Conservation (phyloP, 352 stramenopile species). For the Globisporangium solare region DNA sequence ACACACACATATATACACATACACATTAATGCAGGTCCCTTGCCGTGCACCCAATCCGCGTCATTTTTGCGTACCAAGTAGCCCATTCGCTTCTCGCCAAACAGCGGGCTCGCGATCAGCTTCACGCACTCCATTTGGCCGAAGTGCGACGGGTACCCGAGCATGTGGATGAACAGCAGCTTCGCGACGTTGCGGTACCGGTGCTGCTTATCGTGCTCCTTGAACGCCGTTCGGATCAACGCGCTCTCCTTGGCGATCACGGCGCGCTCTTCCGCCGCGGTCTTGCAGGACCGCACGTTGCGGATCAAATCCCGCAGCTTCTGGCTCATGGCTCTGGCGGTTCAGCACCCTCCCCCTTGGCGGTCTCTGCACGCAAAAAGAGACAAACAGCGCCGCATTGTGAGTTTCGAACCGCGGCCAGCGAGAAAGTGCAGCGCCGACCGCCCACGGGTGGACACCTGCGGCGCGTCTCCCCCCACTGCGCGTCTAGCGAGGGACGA, state of each 20-base stretch:
- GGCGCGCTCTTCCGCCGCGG: conserved; percentile 96
- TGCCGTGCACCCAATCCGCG: neutral
- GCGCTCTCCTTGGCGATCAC: conserved; percentile 99
- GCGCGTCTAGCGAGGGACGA: no score
- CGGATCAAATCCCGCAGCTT: conserved; percentile 98
- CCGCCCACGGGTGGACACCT: no score
- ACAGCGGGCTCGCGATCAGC: conserved; percentile 97
- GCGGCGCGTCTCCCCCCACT: no score
- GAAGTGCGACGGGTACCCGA: conserved; percentile 99
- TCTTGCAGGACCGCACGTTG: conserved; percentile 98
- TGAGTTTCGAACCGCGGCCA: conserved; percentile 1
- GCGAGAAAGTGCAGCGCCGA: no score
- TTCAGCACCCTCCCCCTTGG: neutral
- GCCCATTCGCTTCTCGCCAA: conserved; percentile 99
- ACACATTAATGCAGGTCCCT: neutral
- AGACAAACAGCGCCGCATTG: neutral
- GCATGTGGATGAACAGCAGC: conserved; percentile 99
- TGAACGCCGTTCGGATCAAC: conserved; percentile 98
- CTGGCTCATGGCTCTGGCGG: conserved; percentile 87
- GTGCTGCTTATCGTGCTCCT: conserved; percentile 96
- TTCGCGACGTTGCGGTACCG: conserved; percentile 99
- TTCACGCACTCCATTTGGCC: conserved; percentile 99
- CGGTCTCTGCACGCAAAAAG: neutral
- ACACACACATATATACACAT: neutral
- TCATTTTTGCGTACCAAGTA: conserved; percentile 82